phyloP scores from a whole-genome alignment of 768 basidiomycete genomes.

The Pisolithus albus region DNA sequence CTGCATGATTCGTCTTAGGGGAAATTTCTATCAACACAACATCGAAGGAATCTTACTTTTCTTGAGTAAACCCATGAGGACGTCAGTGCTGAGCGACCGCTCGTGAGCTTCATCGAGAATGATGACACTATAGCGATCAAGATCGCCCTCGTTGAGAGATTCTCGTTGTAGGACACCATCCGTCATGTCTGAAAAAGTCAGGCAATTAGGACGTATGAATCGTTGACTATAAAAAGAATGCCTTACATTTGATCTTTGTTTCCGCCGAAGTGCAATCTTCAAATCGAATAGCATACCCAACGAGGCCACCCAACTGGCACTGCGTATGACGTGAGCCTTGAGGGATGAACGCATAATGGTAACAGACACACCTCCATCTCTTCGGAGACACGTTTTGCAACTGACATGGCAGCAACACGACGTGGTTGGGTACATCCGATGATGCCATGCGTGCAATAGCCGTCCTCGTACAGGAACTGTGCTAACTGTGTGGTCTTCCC shows the following conservation, averaged over 20 bases:
- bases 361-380: constrained; percentile 82
- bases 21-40: background rate
- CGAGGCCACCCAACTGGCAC: constrained; percentile 85
- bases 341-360: background rate
- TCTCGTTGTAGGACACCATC: constrained; percentile 98
- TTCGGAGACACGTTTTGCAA: constrained; percentile 99
- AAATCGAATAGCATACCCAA: constrained; percentile 97
- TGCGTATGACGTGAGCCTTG: constrained; percentile 20
- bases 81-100: constrained; percentile 94
- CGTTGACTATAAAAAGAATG: too few relatives aligned
- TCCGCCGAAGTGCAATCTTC: constrained; percentile 94
- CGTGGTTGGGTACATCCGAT: constrained; percentile 98
- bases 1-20: constrained; percentile 28
- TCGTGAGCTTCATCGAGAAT: constrained; percentile 99
- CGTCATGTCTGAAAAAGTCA: constrained; percentile 73
- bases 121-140: constrained; percentile 94
- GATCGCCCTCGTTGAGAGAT: constrained; percentile 95
- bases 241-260: constrained; percentile 91
- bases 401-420: constrained; percentile 99
- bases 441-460: constrained; percentile 83
- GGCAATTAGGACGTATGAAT: too few relatives aligned
- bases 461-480: constrained; percentile 96
- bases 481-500: constrained; percentile 97
- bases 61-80: constrained; percentile 90
- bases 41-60: constrained; percentile 60